Conservation (phyloP, 2,329 filamentous ascomycete genomes). For the Neospermospora avenae region DNA sequence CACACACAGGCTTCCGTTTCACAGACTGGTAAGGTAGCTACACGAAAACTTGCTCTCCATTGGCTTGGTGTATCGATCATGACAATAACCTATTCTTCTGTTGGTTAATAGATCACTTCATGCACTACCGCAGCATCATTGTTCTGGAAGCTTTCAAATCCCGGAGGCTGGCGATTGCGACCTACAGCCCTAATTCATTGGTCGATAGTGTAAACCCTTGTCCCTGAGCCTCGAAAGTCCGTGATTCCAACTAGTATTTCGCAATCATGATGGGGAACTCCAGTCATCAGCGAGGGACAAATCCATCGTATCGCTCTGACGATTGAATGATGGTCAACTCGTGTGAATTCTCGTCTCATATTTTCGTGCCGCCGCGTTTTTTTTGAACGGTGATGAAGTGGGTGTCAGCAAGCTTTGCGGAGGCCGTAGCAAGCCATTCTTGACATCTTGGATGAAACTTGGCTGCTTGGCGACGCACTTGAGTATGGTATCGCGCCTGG, state of each 20-base stretch:
- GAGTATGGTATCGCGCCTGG: background rate
- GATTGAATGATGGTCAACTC: background rate
- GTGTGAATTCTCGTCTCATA: background rate
- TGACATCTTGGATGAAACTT: background rate
- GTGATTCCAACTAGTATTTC: background rate
- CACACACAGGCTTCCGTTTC: no score
- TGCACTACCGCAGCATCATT: no score
- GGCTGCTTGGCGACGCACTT: background rate
- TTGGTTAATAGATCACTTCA: no score
- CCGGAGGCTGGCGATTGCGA: background rate
- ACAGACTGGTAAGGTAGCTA: no score
- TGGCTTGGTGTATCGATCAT: no score
- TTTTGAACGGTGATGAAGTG: background rate
- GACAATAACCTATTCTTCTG: background rate
- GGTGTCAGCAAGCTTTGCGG: constrained; percentile 9
- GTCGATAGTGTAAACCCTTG: background rate
- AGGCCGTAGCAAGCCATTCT: constrained; percentile 1
- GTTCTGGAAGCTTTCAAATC: no score
- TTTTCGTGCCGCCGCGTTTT: background rate
- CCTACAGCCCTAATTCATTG: background rate
- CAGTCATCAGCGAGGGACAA: background rate
- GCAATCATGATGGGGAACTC: background rate
- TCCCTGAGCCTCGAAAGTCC: background rate
- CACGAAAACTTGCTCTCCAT: no score
- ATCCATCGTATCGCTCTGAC: background rate